Percentiles rank a stretch among this genome's conserved stretches.
Evolutionary conservation across 2,329 filamentous ascomycete genomes (phyloP).

Genomic region (Phoma sp.): DNA sequence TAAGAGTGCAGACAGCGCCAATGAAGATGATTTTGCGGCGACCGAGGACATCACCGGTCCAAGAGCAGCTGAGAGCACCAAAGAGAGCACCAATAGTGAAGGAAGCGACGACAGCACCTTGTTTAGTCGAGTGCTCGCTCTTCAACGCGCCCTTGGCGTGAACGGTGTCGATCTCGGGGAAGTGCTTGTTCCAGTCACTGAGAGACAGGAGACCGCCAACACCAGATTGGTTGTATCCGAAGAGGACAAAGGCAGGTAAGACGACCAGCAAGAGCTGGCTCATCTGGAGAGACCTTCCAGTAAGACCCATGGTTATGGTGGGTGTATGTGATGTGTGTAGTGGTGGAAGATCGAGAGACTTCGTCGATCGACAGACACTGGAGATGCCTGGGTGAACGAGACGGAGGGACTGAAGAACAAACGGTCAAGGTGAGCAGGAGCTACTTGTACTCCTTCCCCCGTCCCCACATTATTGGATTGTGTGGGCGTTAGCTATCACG

Average conservation of each 20-base stretch:
- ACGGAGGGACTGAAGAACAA: constrained; percentile 15
- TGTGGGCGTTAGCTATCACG: constrained; percentile 22
- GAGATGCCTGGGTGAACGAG: constrained; percentile 8
- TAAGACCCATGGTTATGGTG: constrained; percentile 23
- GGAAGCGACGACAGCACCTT: constrained; percentile 55
- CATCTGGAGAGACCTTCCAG: constrained; percentile 37
- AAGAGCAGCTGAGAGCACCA: constrained; percentile 56
- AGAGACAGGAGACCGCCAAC: constrained; percentile 58
- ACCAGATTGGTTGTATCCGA: constrained; percentile 62
- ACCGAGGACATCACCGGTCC: constrained; percentile 56
- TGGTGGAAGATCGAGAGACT: constrained; percentile 8
- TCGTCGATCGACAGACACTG: constrained; percentile 13
- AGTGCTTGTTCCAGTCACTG: constrained; percentile 51
- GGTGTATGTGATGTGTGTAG: not conserved
- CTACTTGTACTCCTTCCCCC: constrained; percentile 28
- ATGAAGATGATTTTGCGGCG: constrained; percentile 55
- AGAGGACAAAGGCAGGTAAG: constrained; percentile 55
- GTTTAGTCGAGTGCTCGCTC: constrained; percentile 54
- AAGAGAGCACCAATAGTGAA: constrained; percentile 58
- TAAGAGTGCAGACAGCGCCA: constrained; percentile 50
- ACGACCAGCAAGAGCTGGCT: constrained; percentile 50
- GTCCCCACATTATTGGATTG: constrained; percentile 30
- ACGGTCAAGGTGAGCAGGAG: constrained; percentile 7
- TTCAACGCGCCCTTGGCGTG: constrained; percentile 53
- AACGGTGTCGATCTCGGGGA: constrained; percentile 60